phyloP scores from a whole-genome alignment of 176 grass and related monocot genomes.

The Triticum dicoccoides region DNA sequence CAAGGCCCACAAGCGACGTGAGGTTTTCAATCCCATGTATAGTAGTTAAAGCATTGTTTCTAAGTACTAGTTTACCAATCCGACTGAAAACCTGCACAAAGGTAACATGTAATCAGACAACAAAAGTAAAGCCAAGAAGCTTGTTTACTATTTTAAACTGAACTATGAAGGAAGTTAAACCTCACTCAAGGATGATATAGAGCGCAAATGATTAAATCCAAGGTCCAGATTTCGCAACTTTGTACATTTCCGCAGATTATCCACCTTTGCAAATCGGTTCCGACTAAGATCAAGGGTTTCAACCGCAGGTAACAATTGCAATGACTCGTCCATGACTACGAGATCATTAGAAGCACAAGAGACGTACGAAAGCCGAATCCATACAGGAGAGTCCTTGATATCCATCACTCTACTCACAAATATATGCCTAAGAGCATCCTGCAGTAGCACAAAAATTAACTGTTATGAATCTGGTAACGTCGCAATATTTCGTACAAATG shows the following conservation, averaged over 20 bases:
- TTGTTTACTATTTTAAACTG: background rate
- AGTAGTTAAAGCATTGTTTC: constrained; percentile 83
- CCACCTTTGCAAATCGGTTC: constrained; percentile 88
- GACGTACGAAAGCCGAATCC: constrained; percentile 75
- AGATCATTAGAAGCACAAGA: constrained; percentile 88
- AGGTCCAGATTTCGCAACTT: constrained; percentile 83
- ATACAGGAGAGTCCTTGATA: constrained; percentile 82
- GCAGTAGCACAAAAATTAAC: constrained; percentile 21
- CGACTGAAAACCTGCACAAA: constrained; percentile 67
- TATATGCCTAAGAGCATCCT: constrained; percentile 98
- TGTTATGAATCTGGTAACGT: constrained; percentile 16
- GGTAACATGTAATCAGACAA: constrained; percentile 36
- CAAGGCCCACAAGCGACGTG: constrained; percentile 79
- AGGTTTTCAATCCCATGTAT: constrained; percentile 83
- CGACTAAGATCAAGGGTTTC: constrained; percentile 90
- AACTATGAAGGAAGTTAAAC: constrained; percentile 47
- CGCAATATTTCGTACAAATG: background rate
- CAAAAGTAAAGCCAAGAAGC: constrained; percentile 1
- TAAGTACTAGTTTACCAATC: constrained; percentile 77
- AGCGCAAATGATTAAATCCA: constrained; percentile 84
- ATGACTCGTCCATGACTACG: constrained; percentile 91
- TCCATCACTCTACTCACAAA: constrained; percentile 89
- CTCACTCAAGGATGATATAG: constrained; percentile 69
- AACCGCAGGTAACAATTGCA: constrained; percentile 76
- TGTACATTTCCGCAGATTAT: constrained; percentile 74